Evolutionary conservation across 2,329 filamentous ascomycete species (phyloP).

Genomic region (Tolypocladium inflatum): DNA sequence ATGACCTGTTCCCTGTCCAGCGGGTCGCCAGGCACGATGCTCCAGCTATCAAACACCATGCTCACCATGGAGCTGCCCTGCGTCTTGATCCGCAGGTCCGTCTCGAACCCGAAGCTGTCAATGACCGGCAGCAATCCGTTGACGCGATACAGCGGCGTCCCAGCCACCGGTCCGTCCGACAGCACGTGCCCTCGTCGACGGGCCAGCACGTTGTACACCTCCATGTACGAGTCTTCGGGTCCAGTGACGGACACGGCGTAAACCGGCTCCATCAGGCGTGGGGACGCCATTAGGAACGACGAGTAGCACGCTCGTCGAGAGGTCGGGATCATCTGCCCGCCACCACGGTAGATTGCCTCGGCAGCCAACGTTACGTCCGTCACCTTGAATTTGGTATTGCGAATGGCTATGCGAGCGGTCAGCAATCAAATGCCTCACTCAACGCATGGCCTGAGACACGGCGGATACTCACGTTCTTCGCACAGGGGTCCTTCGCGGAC

Average conservation of each 20-base stretch:
- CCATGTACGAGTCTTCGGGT: conserved; percentile 77
- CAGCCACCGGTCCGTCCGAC: conserved; percentile 86
- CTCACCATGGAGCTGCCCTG: conserved; percentile 86
- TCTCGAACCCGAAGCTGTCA: conserved; percentile 96
- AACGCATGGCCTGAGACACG: too few species aligned
- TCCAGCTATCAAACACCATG: conserved; percentile 93
- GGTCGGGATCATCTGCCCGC: conserved; percentile 95
- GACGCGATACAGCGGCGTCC: conserved; percentile 87
- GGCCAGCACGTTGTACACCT: conserved; percentile 85
- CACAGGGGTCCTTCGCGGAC: conserved; percentile 91
- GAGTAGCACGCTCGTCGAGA: conserved; percentile 88
- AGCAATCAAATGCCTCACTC: background rate
- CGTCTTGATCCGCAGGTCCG: conserved; percentile 90
- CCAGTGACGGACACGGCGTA: conserved; percentile 91
- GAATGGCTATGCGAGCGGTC: conserved; percentile 55
- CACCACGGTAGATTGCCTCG: conserved; percentile 89
- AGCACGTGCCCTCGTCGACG: conserved; percentile 85
- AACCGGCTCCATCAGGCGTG: conserved; percentile 91
- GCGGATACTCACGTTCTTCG: conserved; percentile 72
- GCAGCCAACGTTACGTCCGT: conserved; percentile 80
- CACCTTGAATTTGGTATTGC: conserved; percentile 95
- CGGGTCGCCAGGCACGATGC: conserved; percentile 89
- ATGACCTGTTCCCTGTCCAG: conserved; percentile 79
- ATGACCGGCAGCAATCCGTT: conserved; percentile 90
- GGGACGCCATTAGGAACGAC: conserved; percentile 93